Conservation (phyloP, 768 basidiomycete genomes). For the Boletellus ananiceps region DNA sequence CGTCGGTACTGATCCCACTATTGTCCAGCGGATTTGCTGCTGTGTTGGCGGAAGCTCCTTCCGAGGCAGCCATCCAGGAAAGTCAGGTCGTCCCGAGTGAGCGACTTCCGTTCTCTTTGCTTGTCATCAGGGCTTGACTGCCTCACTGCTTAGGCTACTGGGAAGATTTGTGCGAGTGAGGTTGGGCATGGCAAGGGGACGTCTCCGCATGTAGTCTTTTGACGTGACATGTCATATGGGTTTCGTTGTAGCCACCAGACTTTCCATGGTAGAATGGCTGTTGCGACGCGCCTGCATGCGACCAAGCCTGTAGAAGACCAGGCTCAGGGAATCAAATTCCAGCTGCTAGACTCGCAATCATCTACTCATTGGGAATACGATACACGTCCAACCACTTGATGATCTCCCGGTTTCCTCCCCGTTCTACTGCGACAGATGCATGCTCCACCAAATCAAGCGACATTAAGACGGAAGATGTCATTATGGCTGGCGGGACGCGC, state of each 20-base stretch:
- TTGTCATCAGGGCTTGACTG: too few relatives aligned
- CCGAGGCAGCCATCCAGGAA: slow-evolving; percentile 5
- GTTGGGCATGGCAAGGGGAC: too few relatives aligned
- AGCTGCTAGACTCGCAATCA: slow-evolving; percentile 4
- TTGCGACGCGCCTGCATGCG: neutral
- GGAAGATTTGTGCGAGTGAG: neutral
- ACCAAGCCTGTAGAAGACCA: neutral
- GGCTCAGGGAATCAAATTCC: neutral
- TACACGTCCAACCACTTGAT: slow-evolving; percentile 12
- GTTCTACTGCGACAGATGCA: slow-evolving; percentile 1
- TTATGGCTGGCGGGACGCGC: slow-evolving; percentile 52
- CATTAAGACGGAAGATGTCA: slow-evolving; percentile 91
- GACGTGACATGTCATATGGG: neutral
- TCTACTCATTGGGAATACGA: slow-evolving; percentile 7
- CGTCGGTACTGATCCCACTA: neutral
- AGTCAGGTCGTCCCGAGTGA: slow-evolving; percentile 18
- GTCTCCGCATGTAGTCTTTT: neutral
- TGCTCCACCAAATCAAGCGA: slow-evolving; percentile 35
- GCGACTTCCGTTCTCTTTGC: too few relatives aligned
- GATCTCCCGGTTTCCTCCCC: slow-evolving; percentile 15
- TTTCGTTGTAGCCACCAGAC: neutral
- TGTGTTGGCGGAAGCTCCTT: slow-evolving; percentile 26
- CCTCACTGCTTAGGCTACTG: neutral
- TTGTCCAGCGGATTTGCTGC: slow-evolving; percentile 23
- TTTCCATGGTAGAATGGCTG: too few relatives aligned